phyloP scores from a whole-genome alignment of 1,284 basidiomycete species.

The Pseudozyma pruni region DNA sequence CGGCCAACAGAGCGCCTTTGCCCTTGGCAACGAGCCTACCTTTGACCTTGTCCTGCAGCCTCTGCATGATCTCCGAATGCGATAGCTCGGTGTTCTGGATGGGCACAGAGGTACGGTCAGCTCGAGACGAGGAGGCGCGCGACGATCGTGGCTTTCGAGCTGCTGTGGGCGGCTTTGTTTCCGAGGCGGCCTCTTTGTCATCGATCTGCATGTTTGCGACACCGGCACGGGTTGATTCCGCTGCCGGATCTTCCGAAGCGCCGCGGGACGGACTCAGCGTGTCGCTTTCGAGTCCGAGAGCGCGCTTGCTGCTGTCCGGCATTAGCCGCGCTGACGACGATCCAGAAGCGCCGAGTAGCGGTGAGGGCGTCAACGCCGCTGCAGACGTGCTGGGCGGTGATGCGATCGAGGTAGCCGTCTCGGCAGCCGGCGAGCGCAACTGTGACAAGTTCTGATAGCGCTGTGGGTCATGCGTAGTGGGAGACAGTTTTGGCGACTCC shows the following conservation, averaged over 20 bases:
- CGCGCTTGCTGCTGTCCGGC: conserved; percentile 5
- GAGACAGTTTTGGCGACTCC: conserved; percentile 30
- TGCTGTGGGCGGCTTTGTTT: conserved; percentile 1
- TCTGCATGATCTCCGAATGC: conserved; percentile 45
- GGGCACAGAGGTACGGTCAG: conserved; percentile 17
- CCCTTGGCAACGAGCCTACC: conserved; percentile 40
- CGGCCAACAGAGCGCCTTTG: conserved; percentile 1
- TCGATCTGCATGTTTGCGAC: conserved; percentile 46
- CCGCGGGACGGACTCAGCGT: conserved; percentile 8
- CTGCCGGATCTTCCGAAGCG: conserved; percentile 23
- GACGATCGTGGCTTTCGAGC: conserved; percentile 13
- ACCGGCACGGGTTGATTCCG: conserved; percentile 24
- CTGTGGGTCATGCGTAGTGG: conserved; percentile 14
- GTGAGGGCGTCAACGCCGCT: conserved; percentile 23
- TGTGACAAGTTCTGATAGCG: conserved; percentile 4
- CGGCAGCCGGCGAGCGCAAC: conserved; percentile 21
- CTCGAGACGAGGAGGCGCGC: conserved; percentile 26
- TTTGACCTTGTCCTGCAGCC: conserved; percentile 41
- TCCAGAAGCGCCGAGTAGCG: conserved; percentile 7
- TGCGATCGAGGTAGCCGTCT: conserved; percentile 14
- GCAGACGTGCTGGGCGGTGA: conserved; percentile 19
- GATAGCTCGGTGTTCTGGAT: conserved; percentile 29
- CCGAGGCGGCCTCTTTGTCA: conserved; percentile 3
- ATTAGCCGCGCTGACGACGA: conserved; percentile 1
- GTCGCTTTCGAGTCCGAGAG: neutral